A percentile compares a stretch with the other conserved stretches of the same genome.
Evolutionary conservation across 2,329 filamentous ascomycete genomes (phyloP).

Genomic region (Ascochyta pisi): DNA sequence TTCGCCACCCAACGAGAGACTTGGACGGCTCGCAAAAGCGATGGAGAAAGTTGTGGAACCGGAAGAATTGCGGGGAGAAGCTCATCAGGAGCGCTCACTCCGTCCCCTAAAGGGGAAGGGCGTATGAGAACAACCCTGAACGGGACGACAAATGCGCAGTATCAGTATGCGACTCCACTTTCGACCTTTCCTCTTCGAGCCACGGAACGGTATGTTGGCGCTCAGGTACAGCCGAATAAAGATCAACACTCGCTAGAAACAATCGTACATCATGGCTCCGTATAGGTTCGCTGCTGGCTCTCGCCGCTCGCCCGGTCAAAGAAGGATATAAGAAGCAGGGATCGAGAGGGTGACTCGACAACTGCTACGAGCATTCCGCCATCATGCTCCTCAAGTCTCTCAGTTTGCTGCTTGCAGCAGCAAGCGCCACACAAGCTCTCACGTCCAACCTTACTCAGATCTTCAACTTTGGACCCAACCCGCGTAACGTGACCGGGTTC

Average conservation of each 20-base stretch:
- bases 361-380: neutral
- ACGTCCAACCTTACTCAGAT: constrained; percentile 38
- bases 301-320: constrained; percentile 7
- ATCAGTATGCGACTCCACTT: neutral
- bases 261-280: neutral
- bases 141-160: neutral
- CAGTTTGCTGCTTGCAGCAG: constrained; percentile 23
- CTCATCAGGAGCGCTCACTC: constrained; percentile 15
- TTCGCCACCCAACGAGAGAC: neutral
- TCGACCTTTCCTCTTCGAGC: neutral
- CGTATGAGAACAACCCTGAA: neutral
- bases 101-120: constrained; percentile 7
- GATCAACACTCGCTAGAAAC: neutral
- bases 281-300: neutral
- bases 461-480: constrained; percentile 41
- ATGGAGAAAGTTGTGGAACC: neutral
- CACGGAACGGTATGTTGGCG: neutral
- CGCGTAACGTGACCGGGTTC: constrained; percentile 42
- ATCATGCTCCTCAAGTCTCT: constrained; percentile 10
- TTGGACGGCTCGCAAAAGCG: neutral
- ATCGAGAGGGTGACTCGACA: neutral
- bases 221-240: constrained; percentile 1
- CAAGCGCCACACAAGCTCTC: constrained; percentile 28
- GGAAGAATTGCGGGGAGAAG: constrained; percentile 9
- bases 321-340: constrained; percentile 8